Evolutionary conservation across 2,329 filamentous ascomycete species (phyloP), one percentile per base, ranked within the genome.

Genomic region (Botrytis byssoidea): DNA sequence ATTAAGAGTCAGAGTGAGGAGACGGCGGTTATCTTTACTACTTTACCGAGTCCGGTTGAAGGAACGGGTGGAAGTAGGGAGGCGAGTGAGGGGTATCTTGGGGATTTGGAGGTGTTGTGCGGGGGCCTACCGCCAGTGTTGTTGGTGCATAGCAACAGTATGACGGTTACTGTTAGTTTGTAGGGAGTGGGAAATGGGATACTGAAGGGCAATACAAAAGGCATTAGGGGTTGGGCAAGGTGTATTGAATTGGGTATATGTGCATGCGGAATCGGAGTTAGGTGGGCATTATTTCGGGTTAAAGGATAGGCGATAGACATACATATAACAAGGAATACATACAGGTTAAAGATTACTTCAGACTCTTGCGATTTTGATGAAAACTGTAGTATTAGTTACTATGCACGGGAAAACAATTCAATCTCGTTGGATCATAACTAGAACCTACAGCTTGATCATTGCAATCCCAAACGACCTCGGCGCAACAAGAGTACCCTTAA

Each of bases 21-120:
- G 40, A 82, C 81, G 10, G 81, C 81, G 71, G 81, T 81, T 69
- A 80, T 80, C 25, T 91, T 97, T 77, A 97, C 92, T 1, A 97
- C 94, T 37, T 83, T 97, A 57, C 94, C 94, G 1, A 93, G 93
- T 70, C 94, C 94, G 73, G 81, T 80, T 3, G 77, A 79, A 25
- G 79, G 77, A 9, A 79, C 79, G 3, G 71, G 76, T 20, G 57
- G 72, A 12, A 77, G 76, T 63, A 67, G 74, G 29, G 76, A 77
- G 22, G 74, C 67, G 46, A 76, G 79, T 61, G 75, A 79, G 6
- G 80, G 80, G 4, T 81, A 81, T 60, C 78, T 81, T 51, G 73
- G 46, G 22, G 71, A 77, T 65, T 70, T 79, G 20, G 76, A 78
- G 40, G 80, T 78, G 46, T 78, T 79, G 46, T 75, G 75, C 14